Evolutionary conservation across 176 grass and related monocot genomes (phyloP), one percentile per base, ranked within the genome.

Genomic region (Chrysopogon serrulatus): DNA sequence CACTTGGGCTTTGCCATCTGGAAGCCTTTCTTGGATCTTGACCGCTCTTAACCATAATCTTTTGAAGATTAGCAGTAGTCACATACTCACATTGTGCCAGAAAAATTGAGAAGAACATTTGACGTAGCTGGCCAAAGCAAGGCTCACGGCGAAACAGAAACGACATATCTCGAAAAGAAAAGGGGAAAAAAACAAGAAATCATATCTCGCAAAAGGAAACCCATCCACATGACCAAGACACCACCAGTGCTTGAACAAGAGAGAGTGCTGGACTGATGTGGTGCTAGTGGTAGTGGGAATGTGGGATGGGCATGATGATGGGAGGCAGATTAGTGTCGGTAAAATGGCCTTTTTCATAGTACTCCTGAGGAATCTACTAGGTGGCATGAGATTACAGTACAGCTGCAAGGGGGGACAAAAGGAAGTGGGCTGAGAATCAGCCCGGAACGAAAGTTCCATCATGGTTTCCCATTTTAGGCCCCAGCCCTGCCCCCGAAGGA

Each of bases 351-450:
- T 73, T 74, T 17, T 48, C 9, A 3, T 59, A 60, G 23, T 57
- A 26, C 56, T 13, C 27, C 78, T 68, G 59, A 68, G 45, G 70
- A 74, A 75, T 74, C 71, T 27, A 57, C 71, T 27, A 57, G 57
- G 77, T 62, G 83, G 27, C 64, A 43, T 8, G 13, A 28, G 63
- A 74, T 74, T 32, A 30, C 41, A 64, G 5, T 32, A 30, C 41
- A 64, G 5, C 10, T 67, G 43, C 35, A 54, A 80, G 21, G 35
- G 60, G 56, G 10, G 28, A 42, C 42, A 51, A 14, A 31, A 27
- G 23, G 45, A 81, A 82, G 79, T 82, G 79, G 79, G 16, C 48
- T 56, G 48, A 66, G 81, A 88, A 88, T 87, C 81, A 40, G 21
- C 41, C 23, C 77, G 80, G 19, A 54, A 73, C 32, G 56, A 63